A percentile compares a stretch with the other conserved stretches of the same genome.
phyloP scores from a whole-genome alignment of 495 filamentous ascomycete species.

The Hyaloscypha finlandica region DNA sequence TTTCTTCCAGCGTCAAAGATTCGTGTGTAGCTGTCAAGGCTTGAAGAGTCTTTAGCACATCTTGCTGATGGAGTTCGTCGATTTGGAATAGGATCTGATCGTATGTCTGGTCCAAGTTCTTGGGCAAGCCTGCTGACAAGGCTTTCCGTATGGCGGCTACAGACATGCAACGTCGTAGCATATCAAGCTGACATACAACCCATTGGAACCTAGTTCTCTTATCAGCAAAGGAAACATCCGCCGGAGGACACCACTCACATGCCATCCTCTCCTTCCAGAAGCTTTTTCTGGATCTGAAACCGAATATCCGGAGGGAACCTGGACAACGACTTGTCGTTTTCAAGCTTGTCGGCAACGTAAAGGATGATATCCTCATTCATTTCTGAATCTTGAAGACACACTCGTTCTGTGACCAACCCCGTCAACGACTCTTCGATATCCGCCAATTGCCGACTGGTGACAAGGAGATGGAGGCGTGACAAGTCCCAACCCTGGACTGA shows the following conservation, averaged over 20 bases:
- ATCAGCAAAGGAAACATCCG: background rate
- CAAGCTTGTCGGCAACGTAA: constrained; percentile 19
- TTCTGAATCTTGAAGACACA: constrained; percentile 16
- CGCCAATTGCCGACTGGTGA: constrained; percentile 27
- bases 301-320: constrained; percentile 32
- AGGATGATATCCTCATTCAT: constrained; percentile 18
- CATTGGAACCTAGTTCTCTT: constrained; percentile 23
- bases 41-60: constrained; percentile 16
- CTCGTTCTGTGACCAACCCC: constrained; percentile 1
- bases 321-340: constrained; percentile 25
- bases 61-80: constrained; percentile 10
- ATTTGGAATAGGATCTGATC: constrained; percentile 14
- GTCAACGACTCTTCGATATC: constrained; percentile 17
- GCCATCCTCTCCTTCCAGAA: constrained; percentile 35
- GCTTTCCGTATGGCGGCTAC: constrained; percentile 17
- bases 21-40: constrained; percentile 2
- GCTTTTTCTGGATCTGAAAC: constrained; percentile 32
- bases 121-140: constrained; percentile 10
- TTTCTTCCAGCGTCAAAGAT: constrained; percentile 17
- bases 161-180: constrained; percentile 21
- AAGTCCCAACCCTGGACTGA: constrained; percentile 16
- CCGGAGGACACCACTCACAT: constrained; percentile 25
- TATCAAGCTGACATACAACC: constrained; percentile 25
- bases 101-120: constrained; percentile 22
- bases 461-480: constrained; percentile 15